Evolutionary conservation across 2,329 filamentous ascomycete species (phyloP).

Genomic region (Venturia carpophila): DNA sequence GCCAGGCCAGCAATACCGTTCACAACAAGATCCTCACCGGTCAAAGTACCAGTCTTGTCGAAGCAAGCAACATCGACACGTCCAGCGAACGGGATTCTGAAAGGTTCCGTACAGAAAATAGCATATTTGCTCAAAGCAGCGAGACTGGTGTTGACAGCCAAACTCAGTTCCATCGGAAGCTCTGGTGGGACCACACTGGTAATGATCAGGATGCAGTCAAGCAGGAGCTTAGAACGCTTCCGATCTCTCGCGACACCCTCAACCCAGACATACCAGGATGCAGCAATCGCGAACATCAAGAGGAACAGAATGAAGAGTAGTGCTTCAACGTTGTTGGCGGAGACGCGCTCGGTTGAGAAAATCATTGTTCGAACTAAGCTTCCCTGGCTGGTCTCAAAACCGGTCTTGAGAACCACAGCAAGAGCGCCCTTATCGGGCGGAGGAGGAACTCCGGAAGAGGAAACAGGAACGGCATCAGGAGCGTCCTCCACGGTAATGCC

Average conservation of each 20-base stretch:
- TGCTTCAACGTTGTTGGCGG: conserved; percentile 95
- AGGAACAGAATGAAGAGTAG: conserved; percentile 97
- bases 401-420: conserved; percentile 92
- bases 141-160: conserved; percentile 96
- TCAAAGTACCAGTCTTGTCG: conserved; percentile 95
- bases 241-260: conserved; percentile 91
- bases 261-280: conserved; percentile 98
- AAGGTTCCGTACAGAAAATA: conserved; percentile 98
- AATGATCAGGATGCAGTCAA: conserved; percentile 95
- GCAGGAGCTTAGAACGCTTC: conserved; percentile 91
- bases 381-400: conserved; percentile 96
- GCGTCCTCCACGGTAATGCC: conserved; percentile 66
- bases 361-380: conserved; percentile 99
- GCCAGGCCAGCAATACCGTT: conserved; percentile 90
- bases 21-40: conserved; percentile 91
- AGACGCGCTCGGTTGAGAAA: conserved; percentile 96
- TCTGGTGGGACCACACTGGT: conserved; percentile 98
- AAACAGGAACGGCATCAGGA: conserved; percentile 49
- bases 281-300: conserved; percentile 89
- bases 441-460: conserved; percentile 68
- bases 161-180: conserved; percentile 92
- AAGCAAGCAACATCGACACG: conserved; percentile 96
- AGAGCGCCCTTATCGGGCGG: conserved; percentile 90
- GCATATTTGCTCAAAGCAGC: conserved; percentile 90
- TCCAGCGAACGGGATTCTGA: conserved; percentile 93